These are phyloP conservation scores for Paramyrothecium roridum DNA, from an alignment of 2,329 filamentous ascomycete genomes.

Conservation along the genomic window DNA sequence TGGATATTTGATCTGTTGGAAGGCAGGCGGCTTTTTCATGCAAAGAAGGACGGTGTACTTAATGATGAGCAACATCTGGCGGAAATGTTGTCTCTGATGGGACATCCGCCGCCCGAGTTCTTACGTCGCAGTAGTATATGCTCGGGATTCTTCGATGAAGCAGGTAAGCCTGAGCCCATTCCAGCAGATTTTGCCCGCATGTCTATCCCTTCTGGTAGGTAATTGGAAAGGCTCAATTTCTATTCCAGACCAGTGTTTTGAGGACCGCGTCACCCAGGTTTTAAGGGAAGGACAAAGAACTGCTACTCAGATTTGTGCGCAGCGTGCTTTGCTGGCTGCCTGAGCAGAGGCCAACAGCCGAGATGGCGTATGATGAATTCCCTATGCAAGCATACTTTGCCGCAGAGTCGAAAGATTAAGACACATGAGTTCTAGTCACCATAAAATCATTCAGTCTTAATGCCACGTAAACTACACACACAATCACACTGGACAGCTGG, in stretches of 20 bases:
- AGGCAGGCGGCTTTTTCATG: background rate
- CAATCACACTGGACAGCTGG: too few relatives aligned
- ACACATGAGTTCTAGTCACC: too few relatives aligned
- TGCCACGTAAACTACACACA: too few relatives aligned
- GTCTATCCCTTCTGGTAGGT: constrained; percentile 7
- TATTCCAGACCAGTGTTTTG: constrained; percentile 19
- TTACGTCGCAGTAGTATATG: constrained; percentile 10
- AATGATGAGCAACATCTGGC: constrained; percentile 12
- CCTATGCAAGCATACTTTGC: background rate
- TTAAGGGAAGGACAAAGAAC: constrained; percentile 16
- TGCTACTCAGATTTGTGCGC: constrained; percentile 13
- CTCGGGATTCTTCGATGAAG: constrained; percentile 15
- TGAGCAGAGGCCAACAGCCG: constrained; percentile 17
- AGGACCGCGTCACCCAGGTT: constrained; percentile 14
- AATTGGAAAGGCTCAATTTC: constrained; percentile 20
- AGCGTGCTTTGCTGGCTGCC: constrained; percentile 20
- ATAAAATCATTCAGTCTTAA: too few relatives aligned
- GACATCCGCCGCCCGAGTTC: constrained; percentile 7
- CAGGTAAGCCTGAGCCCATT: constrained; percentile 7
- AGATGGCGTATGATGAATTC: constrained; percentile 15
- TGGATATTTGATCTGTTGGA: constrained; percentile 11
- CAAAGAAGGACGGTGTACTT: constrained; percentile 3
- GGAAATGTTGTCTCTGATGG: constrained; percentile 11
- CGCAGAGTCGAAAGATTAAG: too few relatives aligned
- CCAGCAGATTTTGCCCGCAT: background rate